Evolutionary conservation across 2,329 filamentous ascomycete species (phyloP), one percentile per base, ranked within the genome.

Genomic region (Bipolaris zeicola): DNA sequence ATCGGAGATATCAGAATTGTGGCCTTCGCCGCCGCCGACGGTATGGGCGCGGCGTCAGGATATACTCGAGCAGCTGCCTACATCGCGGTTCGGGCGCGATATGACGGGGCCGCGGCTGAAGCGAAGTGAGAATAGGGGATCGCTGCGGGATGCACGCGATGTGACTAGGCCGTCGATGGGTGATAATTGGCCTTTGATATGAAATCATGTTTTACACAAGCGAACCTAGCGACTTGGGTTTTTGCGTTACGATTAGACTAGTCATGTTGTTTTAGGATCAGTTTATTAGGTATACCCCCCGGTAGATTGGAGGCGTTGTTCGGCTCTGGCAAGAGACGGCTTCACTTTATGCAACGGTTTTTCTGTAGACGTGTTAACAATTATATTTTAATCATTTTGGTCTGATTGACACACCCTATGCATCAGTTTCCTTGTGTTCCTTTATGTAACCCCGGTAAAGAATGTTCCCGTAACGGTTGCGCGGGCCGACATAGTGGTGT

Each of bases 281-380:
- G 58, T 60, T 58, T 60, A 63, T 57, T 52, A 16, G 60, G 43
- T 61, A 66, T 66, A 70, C 61, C 61, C 62, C 50, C 49, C 7
- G 3, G 26, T 28, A 46, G 34, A 39, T 56, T 59, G 47, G 28
- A 43, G 41, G 46, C 53, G 48, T 61, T 50, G 41, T 61, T 50
- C 54, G 52, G 38, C 31, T 58, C 28, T 49, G 50, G 37, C 22
- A 31, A 37, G 22, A 43, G 28, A 31, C 28, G 28, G 34, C 34
- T 55, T 58, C 54, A 64, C 39, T 58, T 33, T 33, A 55, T 54
- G 53, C 52, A 61, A 26, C 1, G 10, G 10, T 60, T 38, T 58
- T 58, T 71, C 68, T 72, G 68, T 65, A 69, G 46, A 61, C 46
- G 55, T 57, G 66, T 68, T 65, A 68, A 68, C 56, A 53, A 53